Percentiles rank a stretch among this genome's conserved stretches.
Conservation (phyloP, 1,284 basidiomycete species). For the Filobasidium uniguttulatum region DNA sequence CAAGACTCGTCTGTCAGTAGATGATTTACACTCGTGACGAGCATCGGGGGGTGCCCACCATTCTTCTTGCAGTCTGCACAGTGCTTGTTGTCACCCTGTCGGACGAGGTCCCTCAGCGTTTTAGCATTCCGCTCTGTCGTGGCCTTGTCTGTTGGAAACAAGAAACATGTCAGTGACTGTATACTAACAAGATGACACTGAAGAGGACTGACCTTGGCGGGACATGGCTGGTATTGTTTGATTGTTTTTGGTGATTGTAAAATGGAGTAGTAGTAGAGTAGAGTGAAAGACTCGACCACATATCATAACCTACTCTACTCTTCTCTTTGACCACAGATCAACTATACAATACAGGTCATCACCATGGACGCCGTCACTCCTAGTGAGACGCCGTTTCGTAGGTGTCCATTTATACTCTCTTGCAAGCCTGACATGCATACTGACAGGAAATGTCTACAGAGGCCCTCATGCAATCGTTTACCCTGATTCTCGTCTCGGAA, state of each 20-base stretch:
- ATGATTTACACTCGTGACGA: not conserved
- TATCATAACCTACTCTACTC: too few relatives aligned
- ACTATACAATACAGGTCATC: not conserved
- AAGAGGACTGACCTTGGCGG: conserved; percentile 21
- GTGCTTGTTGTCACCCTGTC: conserved; percentile 77
- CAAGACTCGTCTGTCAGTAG: not conserved
- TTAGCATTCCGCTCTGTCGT: conserved; percentile 64
- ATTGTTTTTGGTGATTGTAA: not conserved
- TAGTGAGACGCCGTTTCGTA: conserved; percentile 11
- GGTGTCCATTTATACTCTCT: not conserved
- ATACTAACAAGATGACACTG: too few relatives aligned
- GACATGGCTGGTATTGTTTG: conserved; percentile 18
- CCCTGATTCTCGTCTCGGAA: conserved; percentile 80
- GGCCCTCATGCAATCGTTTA: conserved; percentile 59
- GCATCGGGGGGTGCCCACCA: conserved; percentile 51
- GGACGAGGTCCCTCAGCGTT: conserved; percentile 69
- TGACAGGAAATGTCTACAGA: conserved; percentile 22
- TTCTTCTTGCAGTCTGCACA: conserved; percentile 91
- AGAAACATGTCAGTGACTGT: too few relatives aligned
- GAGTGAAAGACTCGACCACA: not conserved
- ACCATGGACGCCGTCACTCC: not conserved
- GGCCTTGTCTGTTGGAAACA: conserved; percentile 48
- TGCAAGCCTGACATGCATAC: not conserved
- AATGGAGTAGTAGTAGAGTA: not conserved
- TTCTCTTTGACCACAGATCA: not conserved